Conservation (phyloP, 2,329 filamentous ascomycete species). For the Colletotrichum melonis region DNA sequence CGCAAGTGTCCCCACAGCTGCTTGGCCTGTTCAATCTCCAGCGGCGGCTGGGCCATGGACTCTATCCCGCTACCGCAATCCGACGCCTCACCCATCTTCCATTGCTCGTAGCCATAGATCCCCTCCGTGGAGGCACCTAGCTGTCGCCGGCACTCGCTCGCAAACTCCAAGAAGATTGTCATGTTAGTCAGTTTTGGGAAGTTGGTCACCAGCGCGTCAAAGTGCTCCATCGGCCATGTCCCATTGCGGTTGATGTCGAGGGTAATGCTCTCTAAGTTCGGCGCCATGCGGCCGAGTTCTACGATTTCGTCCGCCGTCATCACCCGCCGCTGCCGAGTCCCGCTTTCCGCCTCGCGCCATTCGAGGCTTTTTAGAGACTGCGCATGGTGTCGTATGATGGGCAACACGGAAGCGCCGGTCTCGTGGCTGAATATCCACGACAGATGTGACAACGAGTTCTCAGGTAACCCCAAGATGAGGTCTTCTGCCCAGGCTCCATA, state of each 20-base stretch:
- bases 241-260: constrained; percentile 29
- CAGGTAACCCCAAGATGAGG: neutral
- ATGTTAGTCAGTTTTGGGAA: constrained; percentile 17
- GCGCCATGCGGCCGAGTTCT: constrained; percentile 3
- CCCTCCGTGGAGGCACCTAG: neutral
- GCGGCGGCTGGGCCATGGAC: constrained; percentile 1
- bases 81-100: neutral
- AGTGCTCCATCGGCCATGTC: constrained; percentile 4
- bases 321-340: neutral
- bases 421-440: constrained; percentile 5
- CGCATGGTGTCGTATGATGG: constrained; percentile 13
- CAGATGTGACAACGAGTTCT: constrained; percentile 10
- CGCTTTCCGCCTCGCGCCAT: constrained; percentile 16
- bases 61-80: neutral
- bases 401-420: neutral
- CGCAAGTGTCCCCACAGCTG: neutral
- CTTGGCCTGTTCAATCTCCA: neutral
- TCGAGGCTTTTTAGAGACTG: constrained; percentile 12
- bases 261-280: neutral
- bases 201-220: constrained; percentile 11
- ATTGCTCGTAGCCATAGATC: neutral
- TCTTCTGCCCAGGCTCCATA: constrained; percentile 10
- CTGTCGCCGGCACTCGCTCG: constrained; percentile 19
- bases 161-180: constrained; percentile 20
- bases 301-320: neutral